phyloP scores from a whole-genome alignment of 768 basidiomycete genomes.

The Agaricus blazei region DNA sequence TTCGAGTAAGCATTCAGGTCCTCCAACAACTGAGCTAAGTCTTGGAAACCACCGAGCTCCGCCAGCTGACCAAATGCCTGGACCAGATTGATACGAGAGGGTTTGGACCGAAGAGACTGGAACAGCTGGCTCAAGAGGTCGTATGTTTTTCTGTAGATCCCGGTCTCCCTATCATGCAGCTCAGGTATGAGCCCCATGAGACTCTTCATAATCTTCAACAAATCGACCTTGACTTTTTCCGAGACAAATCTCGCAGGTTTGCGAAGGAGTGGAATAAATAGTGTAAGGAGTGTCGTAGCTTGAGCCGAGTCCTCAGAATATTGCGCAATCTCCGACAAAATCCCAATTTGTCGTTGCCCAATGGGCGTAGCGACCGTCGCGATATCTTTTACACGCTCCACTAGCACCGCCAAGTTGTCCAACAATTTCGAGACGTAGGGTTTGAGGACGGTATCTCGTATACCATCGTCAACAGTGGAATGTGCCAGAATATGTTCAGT shows the following conservation, averaged over 20 bases:
- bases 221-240: conserved; percentile 81
- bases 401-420: conserved; percentile 60
- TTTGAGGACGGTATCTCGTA: conserved; percentile 52
- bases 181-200: conserved; percentile 66
- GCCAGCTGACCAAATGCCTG: conserved; percentile 53
- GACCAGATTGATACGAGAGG: conserved; percentile 65
- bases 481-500: conserved; percentile 63
- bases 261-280: conserved; percentile 78
- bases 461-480: conserved; percentile 42
- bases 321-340: conserved; percentile 76
- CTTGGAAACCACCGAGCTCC: conserved; percentile 32
- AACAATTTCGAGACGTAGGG: conserved; percentile 73
- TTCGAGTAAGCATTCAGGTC: conserved; percentile 82
- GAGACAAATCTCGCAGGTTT: conserved; percentile 70
- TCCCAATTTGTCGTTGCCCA: conserved; percentile 74
- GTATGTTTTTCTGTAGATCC: conserved; percentile 48
- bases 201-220: conserved; percentile 66
- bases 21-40: conserved; percentile 51
- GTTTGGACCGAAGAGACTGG: conserved; percentile 66
- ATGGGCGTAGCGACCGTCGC: conserved; percentile 53
- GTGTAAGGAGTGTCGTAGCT: conserved; percentile 61
- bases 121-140: conserved; percentile 73
- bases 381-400: conserved; percentile 54
- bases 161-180: conserved; percentile 39
- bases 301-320: conserved; percentile 67